These are phyloP conservation scores for Tolypocladium album DNA, from an alignment of 2,329 filamentous ascomycete species.

Conservation along the genomic window DNA sequence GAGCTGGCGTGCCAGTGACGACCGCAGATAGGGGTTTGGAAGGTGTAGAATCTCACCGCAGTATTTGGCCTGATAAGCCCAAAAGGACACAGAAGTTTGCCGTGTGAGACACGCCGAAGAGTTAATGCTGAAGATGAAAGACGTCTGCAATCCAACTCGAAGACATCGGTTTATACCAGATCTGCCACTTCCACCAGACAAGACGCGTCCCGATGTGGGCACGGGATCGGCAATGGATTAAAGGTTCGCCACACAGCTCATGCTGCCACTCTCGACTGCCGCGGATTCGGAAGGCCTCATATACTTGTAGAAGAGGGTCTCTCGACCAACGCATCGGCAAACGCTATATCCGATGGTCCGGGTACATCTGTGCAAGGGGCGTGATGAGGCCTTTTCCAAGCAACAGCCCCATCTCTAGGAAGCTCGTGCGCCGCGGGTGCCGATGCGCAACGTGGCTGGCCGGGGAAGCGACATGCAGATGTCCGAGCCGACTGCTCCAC, in stretches of 20 bases:
- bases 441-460: background rate
- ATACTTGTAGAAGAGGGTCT: background rate
- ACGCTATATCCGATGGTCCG: background rate
- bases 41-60: too few species aligned
- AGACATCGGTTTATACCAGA: too few species aligned
- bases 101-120: too few species aligned
- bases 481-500: background rate
- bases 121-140: too few species aligned
- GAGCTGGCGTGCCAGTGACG: too few species aligned
- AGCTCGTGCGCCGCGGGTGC: background rate
- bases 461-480: background rate
- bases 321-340: too few species aligned
- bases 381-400: background rate
- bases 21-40: too few species aligned
- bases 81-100: too few species aligned
- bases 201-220: background rate
- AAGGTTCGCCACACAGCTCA: background rate
- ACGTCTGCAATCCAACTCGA: too few species aligned
- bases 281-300: background rate
- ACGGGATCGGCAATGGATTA: background rate
- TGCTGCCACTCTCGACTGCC: background rate
- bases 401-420: background rate
- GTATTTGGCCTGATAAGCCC: too few species aligned
- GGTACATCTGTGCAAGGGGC: background rate
- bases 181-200: too few species aligned